Percentiles rank a stretch among this genome's conserved stretches.
Conservation (phyloP, 1,284 basidiomycete genomes). For the Anthracocystis setariae region DNA sequence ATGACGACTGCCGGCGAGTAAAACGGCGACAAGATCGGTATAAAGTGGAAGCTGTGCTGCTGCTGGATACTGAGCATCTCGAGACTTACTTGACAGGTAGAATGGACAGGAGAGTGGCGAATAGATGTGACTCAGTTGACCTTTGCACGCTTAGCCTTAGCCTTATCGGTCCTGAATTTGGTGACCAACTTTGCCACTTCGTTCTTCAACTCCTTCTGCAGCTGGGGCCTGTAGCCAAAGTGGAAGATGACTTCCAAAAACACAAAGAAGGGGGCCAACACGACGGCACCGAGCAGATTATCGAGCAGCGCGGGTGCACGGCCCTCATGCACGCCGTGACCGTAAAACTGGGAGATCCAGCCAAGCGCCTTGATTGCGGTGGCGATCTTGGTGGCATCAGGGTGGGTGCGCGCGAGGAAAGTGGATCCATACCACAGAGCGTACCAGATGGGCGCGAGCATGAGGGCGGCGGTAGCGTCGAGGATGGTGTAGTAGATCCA, state of each 20-base stretch:
- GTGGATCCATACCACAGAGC: constrained; percentile 34
- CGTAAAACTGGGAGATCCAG: constrained; percentile 61
- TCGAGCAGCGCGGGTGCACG: constrained; percentile 59
- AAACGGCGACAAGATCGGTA: no score
- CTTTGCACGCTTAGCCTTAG: constrained; percentile 32
- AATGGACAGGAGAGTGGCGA: no score
- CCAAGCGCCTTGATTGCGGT: constrained; percentile 38
- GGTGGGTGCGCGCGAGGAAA: constrained; percentile 23
- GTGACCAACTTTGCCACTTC: constrained; percentile 49
- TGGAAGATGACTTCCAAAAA: constrained; percentile 59
- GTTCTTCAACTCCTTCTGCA: constrained; percentile 60
- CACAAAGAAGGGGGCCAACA: constrained; percentile 62
- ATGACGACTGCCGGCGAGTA: no score
- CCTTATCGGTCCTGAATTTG: constrained; percentile 42
- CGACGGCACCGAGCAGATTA: constrained; percentile 57
- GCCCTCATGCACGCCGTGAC: constrained; percentile 60
- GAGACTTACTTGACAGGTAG: no score
- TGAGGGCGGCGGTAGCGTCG: constrained; percentile 42
- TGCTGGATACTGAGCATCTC: no score
- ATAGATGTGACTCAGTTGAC: no score
- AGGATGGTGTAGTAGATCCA: constrained; percentile 57
- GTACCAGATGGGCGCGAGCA: constrained; percentile 55
- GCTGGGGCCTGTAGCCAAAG: constrained; percentile 55
- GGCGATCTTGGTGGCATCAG: constrained; percentile 37
- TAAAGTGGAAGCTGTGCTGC: no score